phyloP scores from a whole-genome alignment of 768 basidiomycete genomes.

The Filobasidium wieringae region DNA sequence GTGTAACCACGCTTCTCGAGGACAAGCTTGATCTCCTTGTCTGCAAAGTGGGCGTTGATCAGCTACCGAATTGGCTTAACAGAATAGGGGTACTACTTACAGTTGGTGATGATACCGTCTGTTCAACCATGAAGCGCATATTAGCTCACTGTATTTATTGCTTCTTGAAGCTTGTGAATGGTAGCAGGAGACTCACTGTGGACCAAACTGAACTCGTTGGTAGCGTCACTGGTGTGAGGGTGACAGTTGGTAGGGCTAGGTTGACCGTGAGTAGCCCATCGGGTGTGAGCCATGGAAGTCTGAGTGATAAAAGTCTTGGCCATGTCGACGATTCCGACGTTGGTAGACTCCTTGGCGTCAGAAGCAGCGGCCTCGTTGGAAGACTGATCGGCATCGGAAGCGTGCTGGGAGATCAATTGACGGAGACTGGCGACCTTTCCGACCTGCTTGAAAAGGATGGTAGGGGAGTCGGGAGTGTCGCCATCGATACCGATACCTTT shows the following conservation, averaged over 20 bases:
- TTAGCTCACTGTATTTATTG: neutral
- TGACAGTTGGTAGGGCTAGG: conserved; percentile 86
- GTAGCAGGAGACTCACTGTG: conserved; percentile 49
- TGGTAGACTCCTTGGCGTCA: conserved; percentile 6
- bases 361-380: conserved; percentile 17
- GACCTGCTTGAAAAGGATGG: conserved; percentile 85
- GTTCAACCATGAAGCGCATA: neutral
- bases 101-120: conserved; percentile 86
- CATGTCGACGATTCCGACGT: conserved; percentile 48
- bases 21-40: conserved; percentile 71
- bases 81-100: neutral
- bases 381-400: conserved; percentile 16
- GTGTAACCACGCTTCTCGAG: conserved; percentile 90
- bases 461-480: conserved; percentile 60
- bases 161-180: neutral
- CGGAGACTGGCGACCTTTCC: conserved; percentile 91
- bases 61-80: neutral
- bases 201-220: conserved; percentile 73
- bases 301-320: conserved; percentile 68
- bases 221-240: conserved; percentile 72
- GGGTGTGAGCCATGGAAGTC: conserved; percentile 95
- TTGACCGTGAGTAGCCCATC: conserved; percentile 96
- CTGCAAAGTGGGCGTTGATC: conserved; percentile 11
- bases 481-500: conserved; percentile 60
- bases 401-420: conserved; percentile 60